These are phyloP conservation scores for Fagopyrum tataricum DNA, from an alignment of 148 eudicot genomes.

Conservation along the genomic window DNA sequence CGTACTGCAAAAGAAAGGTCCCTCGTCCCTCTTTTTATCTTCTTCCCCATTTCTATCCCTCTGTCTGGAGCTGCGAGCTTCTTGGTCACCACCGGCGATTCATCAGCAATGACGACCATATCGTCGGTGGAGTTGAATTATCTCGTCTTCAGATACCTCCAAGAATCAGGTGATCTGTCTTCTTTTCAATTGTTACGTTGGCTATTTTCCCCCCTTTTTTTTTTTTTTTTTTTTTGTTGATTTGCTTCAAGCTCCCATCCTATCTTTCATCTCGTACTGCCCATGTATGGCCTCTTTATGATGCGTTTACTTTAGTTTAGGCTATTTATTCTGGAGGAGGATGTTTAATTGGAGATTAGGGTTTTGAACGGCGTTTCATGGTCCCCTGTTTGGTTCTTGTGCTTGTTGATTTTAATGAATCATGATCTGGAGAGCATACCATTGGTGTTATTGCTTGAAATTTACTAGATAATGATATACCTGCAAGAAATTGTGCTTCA, in stretches of 20 bases:
- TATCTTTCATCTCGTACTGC: not conserved
- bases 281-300: not conserved
- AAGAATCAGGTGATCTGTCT: conserved; percentile 7
- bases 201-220: no score
- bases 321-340: not conserved
- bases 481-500: not conserved
- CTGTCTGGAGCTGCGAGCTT: not conserved
- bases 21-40: not conserved
- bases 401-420: not conserved
- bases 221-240: not conserved
- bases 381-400: not conserved
- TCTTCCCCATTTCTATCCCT: not conserved
- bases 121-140: conserved; percentile 11
- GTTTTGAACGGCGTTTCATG: not conserved
- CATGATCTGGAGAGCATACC: not conserved
- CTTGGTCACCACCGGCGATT: not conserved
- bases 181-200: not conserved
- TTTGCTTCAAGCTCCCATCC: not conserved
- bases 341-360: not conserved
- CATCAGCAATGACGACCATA: conserved; percentile 11
- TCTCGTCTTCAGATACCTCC: conserved; percentile 9
- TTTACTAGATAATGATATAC: not conserved
- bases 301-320: not conserved
- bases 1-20: not conserved
- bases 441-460: not conserved